Evolutionary conservation across 106 monocot genomes (phyloP).

Genomic region (Dactylorhiza incarnata): DNA sequence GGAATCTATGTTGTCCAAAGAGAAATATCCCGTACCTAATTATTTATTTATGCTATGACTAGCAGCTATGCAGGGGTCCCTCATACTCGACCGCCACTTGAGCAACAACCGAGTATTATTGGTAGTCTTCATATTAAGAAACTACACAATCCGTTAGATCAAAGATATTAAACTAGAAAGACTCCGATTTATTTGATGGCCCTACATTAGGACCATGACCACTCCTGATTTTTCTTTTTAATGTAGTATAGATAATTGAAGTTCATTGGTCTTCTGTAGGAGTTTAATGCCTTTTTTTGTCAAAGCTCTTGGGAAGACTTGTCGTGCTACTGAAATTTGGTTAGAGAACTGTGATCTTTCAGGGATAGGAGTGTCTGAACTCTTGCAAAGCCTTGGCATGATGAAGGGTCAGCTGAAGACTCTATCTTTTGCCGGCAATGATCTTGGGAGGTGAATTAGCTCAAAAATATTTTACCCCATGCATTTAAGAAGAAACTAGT

Average conservation of each 20-base stretch:
- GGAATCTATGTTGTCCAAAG: no score
- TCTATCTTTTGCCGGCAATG: slow-evolving; percentile 77
- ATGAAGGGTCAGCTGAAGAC: slow-evolving; percentile 38
- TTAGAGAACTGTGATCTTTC: slow-evolving; percentile 75
- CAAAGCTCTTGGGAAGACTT: slow-evolving; percentile 23
- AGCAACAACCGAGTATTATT: no score
- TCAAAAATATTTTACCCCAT: not conserved
- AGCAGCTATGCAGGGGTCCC: no score
- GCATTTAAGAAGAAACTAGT: not conserved
- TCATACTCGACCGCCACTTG: no score
- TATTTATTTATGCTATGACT: no score
- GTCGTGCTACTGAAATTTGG: slow-evolving; percentile 43
- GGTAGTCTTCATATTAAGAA: no score
- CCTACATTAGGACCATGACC: no score
- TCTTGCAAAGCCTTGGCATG: slow-evolving; percentile 33
- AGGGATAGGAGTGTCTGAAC: slow-evolving; percentile 36
- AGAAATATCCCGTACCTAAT: no score
- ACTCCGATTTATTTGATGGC: no score
- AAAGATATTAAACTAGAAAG: no score
- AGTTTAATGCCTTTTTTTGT: slow-evolving; percentile 69
- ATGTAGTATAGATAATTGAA: not conserved
- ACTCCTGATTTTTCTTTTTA: no score
- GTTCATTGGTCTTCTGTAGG: slow-evolving; percentile 26
- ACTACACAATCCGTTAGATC: no score
- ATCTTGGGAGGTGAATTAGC: slow-evolving; percentile 57